These are phyloP conservation scores for Curvularia eragrostidis DNA, from an alignment of 2,329 filamentous ascomycete genomes.

Conservation along the genomic window DNA sequence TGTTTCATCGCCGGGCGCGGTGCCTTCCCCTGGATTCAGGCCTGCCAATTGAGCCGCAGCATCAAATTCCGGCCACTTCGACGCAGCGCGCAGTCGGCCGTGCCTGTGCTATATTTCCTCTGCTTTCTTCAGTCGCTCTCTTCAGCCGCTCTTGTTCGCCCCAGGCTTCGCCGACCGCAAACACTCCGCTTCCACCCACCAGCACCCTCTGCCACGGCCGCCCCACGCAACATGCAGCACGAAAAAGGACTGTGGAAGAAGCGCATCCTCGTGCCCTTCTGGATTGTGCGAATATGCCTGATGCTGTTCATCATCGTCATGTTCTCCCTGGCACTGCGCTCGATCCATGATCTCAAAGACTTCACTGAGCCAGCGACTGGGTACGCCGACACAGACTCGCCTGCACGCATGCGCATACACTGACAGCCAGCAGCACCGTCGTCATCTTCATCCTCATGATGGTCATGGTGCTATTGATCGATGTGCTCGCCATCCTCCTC, in stretches of 20 bases:
- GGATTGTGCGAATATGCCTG: conserved; percentile 42
- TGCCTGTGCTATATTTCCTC: conserved; percentile 3
- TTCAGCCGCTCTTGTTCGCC: background rate
- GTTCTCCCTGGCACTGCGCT: conserved; percentile 35
- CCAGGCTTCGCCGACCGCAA: background rate
- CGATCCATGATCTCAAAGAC: conserved; percentile 25
- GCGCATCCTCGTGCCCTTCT: conserved; percentile 49
- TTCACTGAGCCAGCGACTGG: conserved; percentile 28
- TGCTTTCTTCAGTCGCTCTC: background rate
- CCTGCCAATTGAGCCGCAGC: conserved; percentile 20
- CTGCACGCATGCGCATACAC: conserved; percentile 8
- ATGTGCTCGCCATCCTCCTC: conserved; percentile 44
- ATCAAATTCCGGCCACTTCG: conserved; percentile 13
- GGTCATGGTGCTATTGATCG: conserved; percentile 43
- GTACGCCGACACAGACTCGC: conserved; percentile 19
- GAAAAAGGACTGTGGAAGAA: conserved; percentile 45
- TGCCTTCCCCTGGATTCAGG: conserved; percentile 29
- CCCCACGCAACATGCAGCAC: conserved; percentile 28
- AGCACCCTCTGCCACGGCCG: background rate
- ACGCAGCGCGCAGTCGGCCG: conserved; percentile 11
- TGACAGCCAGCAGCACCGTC: conserved; percentile 36
- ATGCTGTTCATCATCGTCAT: conserved; percentile 44
- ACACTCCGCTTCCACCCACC: background rate
- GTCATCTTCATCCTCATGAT: conserved; percentile 45
- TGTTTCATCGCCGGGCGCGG: conserved; percentile 30